Evolutionary conservation across 2,329 filamentous ascomycete genomes (phyloP).

Genomic region (Beauveria brongniartii): DNA sequence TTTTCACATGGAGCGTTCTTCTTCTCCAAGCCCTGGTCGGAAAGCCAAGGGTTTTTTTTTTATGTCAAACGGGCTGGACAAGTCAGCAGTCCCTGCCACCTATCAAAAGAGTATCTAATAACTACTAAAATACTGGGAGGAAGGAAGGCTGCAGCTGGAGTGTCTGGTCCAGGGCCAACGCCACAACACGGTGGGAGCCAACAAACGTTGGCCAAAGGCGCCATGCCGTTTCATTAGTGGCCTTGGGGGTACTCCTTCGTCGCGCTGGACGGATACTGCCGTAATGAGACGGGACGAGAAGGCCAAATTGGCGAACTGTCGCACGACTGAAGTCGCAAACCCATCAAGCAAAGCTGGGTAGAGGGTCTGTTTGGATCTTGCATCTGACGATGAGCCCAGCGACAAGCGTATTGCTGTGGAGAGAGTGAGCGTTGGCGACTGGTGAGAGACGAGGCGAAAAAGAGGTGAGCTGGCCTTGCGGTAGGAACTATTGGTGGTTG

Average conservation of each 20-base stretch:
- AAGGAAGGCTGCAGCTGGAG: neutral
- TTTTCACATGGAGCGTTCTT: constrained; percentile 1
- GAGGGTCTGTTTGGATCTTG: neutral
- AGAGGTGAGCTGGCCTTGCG: neutral
- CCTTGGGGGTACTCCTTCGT: neutral
- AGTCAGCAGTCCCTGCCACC: neutral
- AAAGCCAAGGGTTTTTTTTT: neutral
- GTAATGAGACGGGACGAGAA: neutral
- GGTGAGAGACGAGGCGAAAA: neutral
- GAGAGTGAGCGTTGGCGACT: neutral
- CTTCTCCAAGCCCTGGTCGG: neutral
- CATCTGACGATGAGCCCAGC: neutral
- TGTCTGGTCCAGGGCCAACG: neutral
- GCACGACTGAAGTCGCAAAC: neutral
- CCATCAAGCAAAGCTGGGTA: neutral
- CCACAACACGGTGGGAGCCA: constrained; percentile 2
- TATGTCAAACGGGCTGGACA: constrained; percentile 4
- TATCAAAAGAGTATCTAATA: neutral
- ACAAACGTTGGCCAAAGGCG: neutral
- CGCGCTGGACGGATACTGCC: neutral
- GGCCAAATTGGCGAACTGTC: neutral
- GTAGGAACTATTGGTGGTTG: constrained; percentile 1
- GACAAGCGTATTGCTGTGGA: neutral
- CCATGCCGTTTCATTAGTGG: constrained; percentile 8
- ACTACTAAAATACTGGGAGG: neutral